Evolutionary conservation across 2,329 filamentous ascomycete genomes (phyloP), one percentile per base, ranked within the genome.

Genomic region (Neonectria magnoliae): DNA sequence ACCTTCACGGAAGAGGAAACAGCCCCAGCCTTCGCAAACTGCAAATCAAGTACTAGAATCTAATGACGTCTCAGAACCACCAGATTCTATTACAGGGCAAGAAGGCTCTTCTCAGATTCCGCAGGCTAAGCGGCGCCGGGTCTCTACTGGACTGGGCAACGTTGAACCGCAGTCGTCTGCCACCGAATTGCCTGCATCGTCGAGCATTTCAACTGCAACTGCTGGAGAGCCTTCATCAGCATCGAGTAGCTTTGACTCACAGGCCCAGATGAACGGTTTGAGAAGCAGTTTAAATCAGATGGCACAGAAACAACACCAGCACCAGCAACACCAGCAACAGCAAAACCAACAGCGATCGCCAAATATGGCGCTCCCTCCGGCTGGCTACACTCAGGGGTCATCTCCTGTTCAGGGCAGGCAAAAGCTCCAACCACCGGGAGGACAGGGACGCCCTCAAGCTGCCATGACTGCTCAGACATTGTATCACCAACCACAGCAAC

Each of bases 81-180:
- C 29, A 22, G 27, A 51, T 9, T 25, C 38, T 9, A 20, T 47
- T 45, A 20, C 48, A 5, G 22, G 20, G 3, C 42, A 41, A 44
- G 55, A 16, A 13, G 59, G 20, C 25, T 55, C 57, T 27, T 36
- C 57, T 25, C 71, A 68, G 10, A 45, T 52, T 22, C 68, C 69
- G 36, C 66, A 68, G n/a, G 20, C 53, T 22, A 77, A 77, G 60
- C 73, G 76, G 8, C 75, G 71, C 25, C 72, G 74, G 45, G 64
- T 73, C 14, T 74, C 75, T 3, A 69, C 58, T 16, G 54, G 36
- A 6, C 38, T 60, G 11, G 58, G 42, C 33, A 57, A 31, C 31
- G 29, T 54, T 22, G 62, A 67, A 29, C 56, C 68, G 8, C 67
- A 71, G 16, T 44, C 60, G 14, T 41, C 64, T 22, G 44, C 60